Percentiles rank a stretch among this genome's conserved stretches.
Evolutionary conservation across 2,329 filamentous ascomycete species (phyloP).

Genomic region (Hortaea werneckii): DNA sequence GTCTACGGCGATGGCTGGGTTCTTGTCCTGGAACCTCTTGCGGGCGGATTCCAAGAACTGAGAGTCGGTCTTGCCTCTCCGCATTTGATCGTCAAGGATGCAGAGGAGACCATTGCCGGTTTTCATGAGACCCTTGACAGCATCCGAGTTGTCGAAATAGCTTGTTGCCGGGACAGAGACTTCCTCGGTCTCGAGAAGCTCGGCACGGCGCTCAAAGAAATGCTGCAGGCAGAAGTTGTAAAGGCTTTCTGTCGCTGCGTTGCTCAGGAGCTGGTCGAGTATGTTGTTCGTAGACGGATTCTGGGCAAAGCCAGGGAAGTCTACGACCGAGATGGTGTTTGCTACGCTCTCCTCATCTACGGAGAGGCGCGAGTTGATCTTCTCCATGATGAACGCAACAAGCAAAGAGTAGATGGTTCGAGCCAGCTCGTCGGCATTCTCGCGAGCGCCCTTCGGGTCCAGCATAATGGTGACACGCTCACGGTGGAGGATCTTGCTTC

Average conservation of each 20-base stretch:
- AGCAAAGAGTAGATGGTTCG: conserved; percentile 87
- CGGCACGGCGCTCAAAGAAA: conserved; percentile 91
- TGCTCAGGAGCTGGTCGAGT: conserved; percentile 87
- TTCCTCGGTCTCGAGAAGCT: conserved; percentile 88
- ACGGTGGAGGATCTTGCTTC: conserved; percentile 90
- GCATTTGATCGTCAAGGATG: conserved; percentile 92
- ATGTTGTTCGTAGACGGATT: conserved; percentile 71
- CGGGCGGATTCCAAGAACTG: conserved; percentile 84
- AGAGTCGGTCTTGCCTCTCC: conserved; percentile 75
- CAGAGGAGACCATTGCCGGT: conserved; percentile 83
- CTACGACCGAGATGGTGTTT: conserved; percentile 90
- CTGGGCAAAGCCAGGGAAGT: conserved; percentile 92
- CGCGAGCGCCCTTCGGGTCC: conserved; percentile 78
- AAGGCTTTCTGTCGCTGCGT: conserved; percentile 81
- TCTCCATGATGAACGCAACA: conserved; percentile 88
- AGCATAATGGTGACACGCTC: conserved; percentile 99
- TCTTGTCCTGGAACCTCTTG: conserved; percentile 91
- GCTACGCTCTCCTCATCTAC: conserved; percentile 79
- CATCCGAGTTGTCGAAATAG: conserved; percentile 96
- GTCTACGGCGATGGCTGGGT: conserved; percentile 68
- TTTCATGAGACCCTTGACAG: conserved; percentile 84
- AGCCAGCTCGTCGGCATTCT: conserved; percentile 88
- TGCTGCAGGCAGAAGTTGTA: conserved; percentile 91
- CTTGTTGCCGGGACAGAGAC: conserved; percentile 81
- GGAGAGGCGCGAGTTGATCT: conserved; percentile 69